Percentiles rank a stretch among this genome's conserved stretches.
These are phyloP conservation scores for Leishmania lainsoni DNA, from an alignment of 208 protist genomes.

Conservation along the genomic window DNA sequence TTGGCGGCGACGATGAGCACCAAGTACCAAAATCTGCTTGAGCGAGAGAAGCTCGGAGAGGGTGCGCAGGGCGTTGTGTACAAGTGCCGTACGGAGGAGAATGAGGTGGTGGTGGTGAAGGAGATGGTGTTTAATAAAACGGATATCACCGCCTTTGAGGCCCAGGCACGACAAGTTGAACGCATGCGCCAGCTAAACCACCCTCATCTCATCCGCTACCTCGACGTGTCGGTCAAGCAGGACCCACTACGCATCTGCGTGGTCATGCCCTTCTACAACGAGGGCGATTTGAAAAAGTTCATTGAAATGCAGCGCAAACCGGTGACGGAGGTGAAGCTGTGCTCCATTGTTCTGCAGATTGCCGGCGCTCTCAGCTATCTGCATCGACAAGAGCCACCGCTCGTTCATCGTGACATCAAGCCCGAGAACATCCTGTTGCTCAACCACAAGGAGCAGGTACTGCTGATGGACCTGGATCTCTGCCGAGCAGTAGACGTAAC, in stretches of 20 bases:
- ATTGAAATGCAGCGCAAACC: constrained; percentile 58
- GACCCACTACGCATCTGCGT: constrained; percentile 63
- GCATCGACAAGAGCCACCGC: constrained; percentile 71
- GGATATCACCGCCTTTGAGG: constrained; percentile 39
- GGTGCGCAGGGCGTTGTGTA: constrained; percentile 83
- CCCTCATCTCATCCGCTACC: constrained; percentile 82
- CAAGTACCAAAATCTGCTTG: constrained; percentile 57
- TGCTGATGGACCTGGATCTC: constrained; percentile 89
- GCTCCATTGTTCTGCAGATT: constrained; percentile 83
- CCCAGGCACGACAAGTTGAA: constrained; percentile 60
- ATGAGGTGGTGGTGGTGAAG: constrained; percentile 79
- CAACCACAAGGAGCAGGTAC: constrained; percentile 78
- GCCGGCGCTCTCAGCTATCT: constrained; percentile 77
- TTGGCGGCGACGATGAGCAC: constrained; percentile 19
- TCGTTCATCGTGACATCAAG: constrained; percentile 91
- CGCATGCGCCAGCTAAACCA: constrained; percentile 76
- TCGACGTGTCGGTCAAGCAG: constrained; percentile 65
- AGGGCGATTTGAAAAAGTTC: constrained; percentile 72
- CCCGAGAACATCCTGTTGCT: constrained; percentile 89
- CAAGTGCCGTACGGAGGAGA: constrained; percentile 72
- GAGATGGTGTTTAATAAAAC: constrained; percentile 72
- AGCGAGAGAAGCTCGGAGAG: constrained; percentile 56
- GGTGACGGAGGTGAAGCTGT: constrained; percentile 67
- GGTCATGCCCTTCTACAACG: constrained; percentile 88
- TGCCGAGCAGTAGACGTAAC: constrained; percentile 61